A percentile compares a stretch with the other conserved stretches of the same genome.
These are phyloP conservation scores for Capsicum baccatum DNA, from an alignment of 257 asterid genomes.

Conservation along the genomic window DNA sequence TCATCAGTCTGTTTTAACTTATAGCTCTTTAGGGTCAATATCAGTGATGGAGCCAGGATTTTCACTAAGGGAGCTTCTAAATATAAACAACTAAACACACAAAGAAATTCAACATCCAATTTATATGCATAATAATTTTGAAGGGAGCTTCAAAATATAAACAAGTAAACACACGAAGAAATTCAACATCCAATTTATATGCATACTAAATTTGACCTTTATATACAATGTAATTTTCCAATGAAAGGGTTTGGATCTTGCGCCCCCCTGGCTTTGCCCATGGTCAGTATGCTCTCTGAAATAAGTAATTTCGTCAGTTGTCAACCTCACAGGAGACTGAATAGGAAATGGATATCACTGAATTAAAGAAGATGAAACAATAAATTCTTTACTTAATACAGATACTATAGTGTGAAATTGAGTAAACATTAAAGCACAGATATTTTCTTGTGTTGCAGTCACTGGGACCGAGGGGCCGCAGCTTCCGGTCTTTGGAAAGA, in stretches of 20 bases:
- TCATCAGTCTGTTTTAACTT: neutral
- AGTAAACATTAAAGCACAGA: neutral
- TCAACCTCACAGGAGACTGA: neutral
- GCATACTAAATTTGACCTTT: neutral
- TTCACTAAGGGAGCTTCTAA: neutral
- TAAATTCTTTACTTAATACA: neutral
- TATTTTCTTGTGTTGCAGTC: constrained; percentile 50
- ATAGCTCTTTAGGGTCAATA: neutral
- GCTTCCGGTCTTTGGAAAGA: constrained; percentile 60
- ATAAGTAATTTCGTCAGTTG: neutral
- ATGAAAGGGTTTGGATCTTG: neutral
- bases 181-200: neutral
- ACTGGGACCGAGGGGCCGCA: constrained; percentile 53
- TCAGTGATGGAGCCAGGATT: neutral
- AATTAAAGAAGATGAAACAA: neutral
- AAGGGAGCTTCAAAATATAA: neutral
- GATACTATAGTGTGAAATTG: neutral
- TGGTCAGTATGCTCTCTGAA: neutral
- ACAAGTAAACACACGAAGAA: neutral
- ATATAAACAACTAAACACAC: neutral
- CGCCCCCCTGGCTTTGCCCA: neutral
- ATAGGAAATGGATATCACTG: constrained; percentile 1
- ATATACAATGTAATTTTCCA: neutral
- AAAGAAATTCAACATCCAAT: neutral
- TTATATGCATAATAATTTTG: neutral